phyloP scores from a whole-genome alignment of 148 eudicot species.

The Bassia scoparia region DNA sequence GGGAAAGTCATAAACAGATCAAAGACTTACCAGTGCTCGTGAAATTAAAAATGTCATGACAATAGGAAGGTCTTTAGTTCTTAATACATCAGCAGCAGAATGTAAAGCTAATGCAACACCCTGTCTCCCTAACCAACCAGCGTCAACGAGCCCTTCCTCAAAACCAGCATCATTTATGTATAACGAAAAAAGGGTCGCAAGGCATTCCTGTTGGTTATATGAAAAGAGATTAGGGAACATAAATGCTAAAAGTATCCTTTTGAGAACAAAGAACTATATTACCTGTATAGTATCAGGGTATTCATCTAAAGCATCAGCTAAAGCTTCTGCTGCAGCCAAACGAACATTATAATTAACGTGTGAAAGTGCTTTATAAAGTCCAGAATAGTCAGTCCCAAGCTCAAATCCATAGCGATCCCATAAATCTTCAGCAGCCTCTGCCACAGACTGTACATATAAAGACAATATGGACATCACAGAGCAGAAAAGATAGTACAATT shows the following conservation, averaged over 20 bases:
- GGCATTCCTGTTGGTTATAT: conserved; percentile 55
- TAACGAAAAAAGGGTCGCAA: conserved; percentile 79
- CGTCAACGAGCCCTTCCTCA: conserved; percentile 59
- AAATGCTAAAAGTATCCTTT: background rate
- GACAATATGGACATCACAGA: background rate
- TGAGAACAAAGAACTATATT: background rate
- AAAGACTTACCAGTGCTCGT: conserved; percentile 74
- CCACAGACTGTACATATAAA: conserved; percentile 58
- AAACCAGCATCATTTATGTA: conserved; percentile 71
- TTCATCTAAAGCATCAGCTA: conserved; percentile 96
- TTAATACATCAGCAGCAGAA: conserved; percentile 86
- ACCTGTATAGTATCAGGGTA: conserved; percentile 90
- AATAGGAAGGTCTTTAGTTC: conserved; percentile 95
- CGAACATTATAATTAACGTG: conserved; percentile 86
- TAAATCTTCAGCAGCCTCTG: conserved; percentile 83
- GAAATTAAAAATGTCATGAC: conserved; percentile 97
- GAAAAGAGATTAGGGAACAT: conserved; percentile 17
- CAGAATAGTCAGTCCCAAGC: conserved; percentile 81
- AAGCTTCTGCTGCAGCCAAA: conserved; percentile 85
- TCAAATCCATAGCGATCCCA: conserved; percentile 93
- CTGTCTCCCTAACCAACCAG: conserved; percentile 96
- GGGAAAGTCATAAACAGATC: background rate
- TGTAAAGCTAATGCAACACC: conserved; percentile 83
- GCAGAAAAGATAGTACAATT: background rate
- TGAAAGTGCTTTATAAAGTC: conserved; percentile 73